These are phyloP conservation scores for Botrytis aclada DNA, from an alignment of 2,329 filamentous ascomycete species.

Conservation along the genomic window DNA sequence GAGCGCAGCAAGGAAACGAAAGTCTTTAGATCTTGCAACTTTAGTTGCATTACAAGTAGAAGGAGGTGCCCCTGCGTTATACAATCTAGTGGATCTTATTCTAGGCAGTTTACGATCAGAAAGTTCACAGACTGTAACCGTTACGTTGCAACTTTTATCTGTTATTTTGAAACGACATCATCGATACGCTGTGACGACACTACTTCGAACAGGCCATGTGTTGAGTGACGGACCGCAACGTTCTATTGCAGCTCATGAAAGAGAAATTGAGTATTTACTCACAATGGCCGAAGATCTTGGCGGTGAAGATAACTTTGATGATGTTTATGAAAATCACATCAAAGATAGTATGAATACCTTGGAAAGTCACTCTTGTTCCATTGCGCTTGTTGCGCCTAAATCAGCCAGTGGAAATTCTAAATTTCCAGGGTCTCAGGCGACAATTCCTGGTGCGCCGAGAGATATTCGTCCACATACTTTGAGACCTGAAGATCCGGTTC, in stretches of 20 bases:
- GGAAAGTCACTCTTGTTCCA: constrained; percentile 71
- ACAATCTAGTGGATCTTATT: constrained; percentile 89
- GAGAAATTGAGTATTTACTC: constrained; percentile 71
- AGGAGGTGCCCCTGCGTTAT: constrained; percentile 75
- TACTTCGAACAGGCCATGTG: constrained; percentile 65
- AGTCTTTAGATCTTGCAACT: constrained; percentile 82
- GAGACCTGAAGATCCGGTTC: constrained; percentile 58
- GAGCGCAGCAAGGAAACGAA: constrained; percentile 73
- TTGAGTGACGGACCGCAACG: constrained; percentile 53
- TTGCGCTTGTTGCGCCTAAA: constrained; percentile 63
- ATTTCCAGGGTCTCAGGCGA: constrained; percentile 53
- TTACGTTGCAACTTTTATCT: constrained; percentile 83
- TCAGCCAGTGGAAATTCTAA: constrained; percentile 55
- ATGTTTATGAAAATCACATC: constrained; percentile 67
- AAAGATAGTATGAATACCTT: constrained; percentile 67
- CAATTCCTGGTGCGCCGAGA: constrained; percentile 57
- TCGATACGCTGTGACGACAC: constrained; percentile 74
- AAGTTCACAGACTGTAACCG: constrained; percentile 84
- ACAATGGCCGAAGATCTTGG: constrained; percentile 66
- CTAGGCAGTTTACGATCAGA: constrained; percentile 78
- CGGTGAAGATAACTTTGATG: constrained; percentile 66
- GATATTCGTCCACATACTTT: constrained; percentile 61
- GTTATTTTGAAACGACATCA: constrained; percentile 86
- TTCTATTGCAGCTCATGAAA: constrained; percentile 71
- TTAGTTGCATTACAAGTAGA: constrained; percentile 75